phyloP scores from a whole-genome alignment of 352 stramenopile genomes.

The Pythium myriotylum region DNA sequence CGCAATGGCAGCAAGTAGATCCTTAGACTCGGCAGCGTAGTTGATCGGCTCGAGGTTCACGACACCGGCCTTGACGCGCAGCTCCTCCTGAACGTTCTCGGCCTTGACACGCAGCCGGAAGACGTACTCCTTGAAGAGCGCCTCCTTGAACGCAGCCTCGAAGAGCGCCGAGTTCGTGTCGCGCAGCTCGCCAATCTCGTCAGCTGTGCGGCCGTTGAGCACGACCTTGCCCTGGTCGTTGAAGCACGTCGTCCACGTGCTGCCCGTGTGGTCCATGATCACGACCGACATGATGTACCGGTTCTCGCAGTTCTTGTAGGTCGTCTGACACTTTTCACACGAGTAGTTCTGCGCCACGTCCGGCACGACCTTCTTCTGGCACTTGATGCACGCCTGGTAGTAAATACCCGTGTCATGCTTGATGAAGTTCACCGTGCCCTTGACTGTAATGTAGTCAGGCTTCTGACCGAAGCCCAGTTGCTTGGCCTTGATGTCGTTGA shows the following conservation, averaged over 20 bases:
- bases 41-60: constrained; percentile 93
- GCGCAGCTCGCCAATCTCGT: constrained; percentile 90
- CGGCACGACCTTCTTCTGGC: constrained; percentile 92
- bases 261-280: constrained; percentile 93
- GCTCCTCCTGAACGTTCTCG: constrained; percentile 96
- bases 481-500: constrained; percentile 95
- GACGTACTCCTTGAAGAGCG: constrained; percentile 90
- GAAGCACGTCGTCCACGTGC: constrained; percentile 96
- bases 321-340: constrained; percentile 97
- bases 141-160: constrained; percentile 93
- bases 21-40: constrained; percentile 91
- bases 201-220: constrained; percentile 89
- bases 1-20: constrained; percentile 93
- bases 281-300: constrained; percentile 96
- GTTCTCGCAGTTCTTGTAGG: constrained; percentile 93
- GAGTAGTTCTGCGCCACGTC: constrained; percentile 94
- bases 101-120: constrained; percentile 93
- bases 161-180: constrained; percentile 89
- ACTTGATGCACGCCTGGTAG: constrained; percentile 89
- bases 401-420: constrained; percentile 93
- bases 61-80: constrained; percentile 93
- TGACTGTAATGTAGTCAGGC: constrained; percentile 96
- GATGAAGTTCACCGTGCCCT: constrained; percentile 96
- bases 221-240: constrained; percentile 96
- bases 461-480: constrained; percentile 96